Evolutionary conservation across 2,329 filamentous ascomycete genomes (phyloP), one percentile per base, ranked within the genome.

Genomic region (Arachnomyces sp.): DNA sequence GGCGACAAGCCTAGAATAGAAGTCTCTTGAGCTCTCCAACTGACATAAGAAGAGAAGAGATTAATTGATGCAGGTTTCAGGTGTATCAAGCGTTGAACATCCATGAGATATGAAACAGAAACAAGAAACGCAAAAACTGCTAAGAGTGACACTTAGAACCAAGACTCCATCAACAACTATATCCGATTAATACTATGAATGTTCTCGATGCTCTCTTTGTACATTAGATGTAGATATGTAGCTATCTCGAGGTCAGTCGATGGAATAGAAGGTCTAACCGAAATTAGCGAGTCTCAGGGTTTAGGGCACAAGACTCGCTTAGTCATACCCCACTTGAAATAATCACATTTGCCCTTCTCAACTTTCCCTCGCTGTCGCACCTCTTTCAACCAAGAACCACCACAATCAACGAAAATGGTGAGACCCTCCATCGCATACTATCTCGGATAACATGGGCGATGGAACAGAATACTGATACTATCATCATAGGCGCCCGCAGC

Each of bases 401-500:
- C 54, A 48, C 55, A 57, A 55, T 44, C 54, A 54, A 54, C 50
- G 56, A 62, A 59, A 55, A 64, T 64, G 61, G 61, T 63, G 49
- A 52, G 60, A 53, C 34, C 15, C 15, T 8, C 2, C 7, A 3
- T 14, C n/a, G 9, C 15, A 13, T 21, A 11, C 17, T 12, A 11
- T 17, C 15, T 8, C 5, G 7, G n/a, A n/a, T 18, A 31, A 32
- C 11, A 3, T 7, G 9, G 17, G 44, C 25, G 34, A 13, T 9
- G 28, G 34, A 15, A 33, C 18, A 14, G 34, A 29, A 47, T 44
- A 31, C 39, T 50, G 52, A 53, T 38, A 39, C 25, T 29, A 9
- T 31, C 28, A 13, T 33, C 21, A 39, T 44, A 71, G 66, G 67
- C 67, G 47, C 65, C 67, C 55, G 61, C 67, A 68, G 64, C 63